phyloP scores from a whole-genome alignment of 2,329 filamentous ascomycete species.

The Daldinia eschscholtzii region DNA sequence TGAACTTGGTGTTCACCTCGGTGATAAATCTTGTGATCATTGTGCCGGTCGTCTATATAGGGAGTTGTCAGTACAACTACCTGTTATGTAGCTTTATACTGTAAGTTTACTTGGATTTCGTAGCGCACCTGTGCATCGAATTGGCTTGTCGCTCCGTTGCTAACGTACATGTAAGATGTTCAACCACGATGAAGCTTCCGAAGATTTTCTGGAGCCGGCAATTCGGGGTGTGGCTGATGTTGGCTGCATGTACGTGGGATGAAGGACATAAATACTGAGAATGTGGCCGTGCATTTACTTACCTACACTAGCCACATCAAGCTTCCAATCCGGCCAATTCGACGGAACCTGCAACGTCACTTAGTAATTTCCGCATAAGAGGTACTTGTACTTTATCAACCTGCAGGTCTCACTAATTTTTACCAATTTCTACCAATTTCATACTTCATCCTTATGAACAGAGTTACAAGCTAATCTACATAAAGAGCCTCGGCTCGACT shows the following conservation, averaged over 20 bases:
- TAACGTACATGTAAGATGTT: constrained; percentile 1
- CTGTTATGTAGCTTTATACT: background rate
- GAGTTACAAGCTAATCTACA: background rate
- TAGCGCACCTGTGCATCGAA: constrained; percentile 3
- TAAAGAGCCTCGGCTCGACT: constrained; percentile 20
- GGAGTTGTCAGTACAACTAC: background rate
- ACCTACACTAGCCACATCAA: background rate
- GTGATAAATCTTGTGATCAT: constrained; percentile 93
- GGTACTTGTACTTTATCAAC: background rate
- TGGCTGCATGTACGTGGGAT: background rate
- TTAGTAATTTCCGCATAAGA: background rate
- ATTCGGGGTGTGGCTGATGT: constrained; percentile 24
- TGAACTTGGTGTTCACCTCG: constrained; percentile 89
- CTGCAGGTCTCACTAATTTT: background rate
- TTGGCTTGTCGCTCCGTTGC: background rate
- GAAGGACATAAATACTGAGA: background rate
- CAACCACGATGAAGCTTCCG: background rate
- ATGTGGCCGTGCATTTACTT: background rate
- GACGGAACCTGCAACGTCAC: constrained; percentile 38
- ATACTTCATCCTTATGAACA: constrained; percentile 7
- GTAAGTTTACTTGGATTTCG: background rate
- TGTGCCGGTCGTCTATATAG: constrained; percentile 47
- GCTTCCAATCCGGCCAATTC: constrained; percentile 10
- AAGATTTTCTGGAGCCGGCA: constrained; percentile 37
- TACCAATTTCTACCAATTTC: background rate